Evolutionary conservation across 2,329 filamentous ascomycete genomes (phyloP).

Genomic region (Dothistroma septosporum): DNA sequence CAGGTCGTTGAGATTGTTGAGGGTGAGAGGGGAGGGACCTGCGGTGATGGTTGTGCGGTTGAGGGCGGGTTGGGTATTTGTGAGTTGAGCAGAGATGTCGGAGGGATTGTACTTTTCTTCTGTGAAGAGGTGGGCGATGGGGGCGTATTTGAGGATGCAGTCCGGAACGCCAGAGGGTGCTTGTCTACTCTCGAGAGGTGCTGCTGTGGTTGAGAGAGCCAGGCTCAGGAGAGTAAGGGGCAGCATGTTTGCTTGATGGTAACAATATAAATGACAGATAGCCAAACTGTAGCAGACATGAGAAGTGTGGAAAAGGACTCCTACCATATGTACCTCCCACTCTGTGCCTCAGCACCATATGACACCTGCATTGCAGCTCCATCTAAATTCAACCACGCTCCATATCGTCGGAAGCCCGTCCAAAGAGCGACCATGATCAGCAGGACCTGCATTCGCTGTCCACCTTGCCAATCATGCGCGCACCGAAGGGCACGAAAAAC

Average conservation of each 20-base stretch:
- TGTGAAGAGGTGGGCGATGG: slow-evolving; percentile 44
- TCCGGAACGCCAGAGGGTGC: slow-evolving; percentile 22
- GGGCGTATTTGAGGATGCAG: slow-evolving; percentile 36
- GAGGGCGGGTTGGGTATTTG: slow-evolving; percentile 34
- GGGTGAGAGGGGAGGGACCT: slow-evolving; percentile 37
- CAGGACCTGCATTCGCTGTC: not conserved
- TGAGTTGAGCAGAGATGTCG: slow-evolving; percentile 41
- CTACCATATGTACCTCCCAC: not conserved
- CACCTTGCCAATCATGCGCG: not conserved
- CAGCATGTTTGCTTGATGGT: not conserved
- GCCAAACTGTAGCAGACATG: not conserved
- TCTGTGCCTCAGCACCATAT: not conserved
- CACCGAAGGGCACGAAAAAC: not conserved
- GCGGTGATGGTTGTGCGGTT: slow-evolving; percentile 34
- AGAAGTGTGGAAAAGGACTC: not conserved
- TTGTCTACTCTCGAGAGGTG: slow-evolving; percentile 9
- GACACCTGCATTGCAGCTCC: not conserved
- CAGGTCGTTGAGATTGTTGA: slow-evolving; percentile 44
- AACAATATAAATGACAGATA: not conserved
- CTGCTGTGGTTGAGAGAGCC: slow-evolving; percentile 1
- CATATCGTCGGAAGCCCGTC: not conserved
- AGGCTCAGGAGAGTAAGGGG: not conserved
- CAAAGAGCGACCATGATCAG: not conserved
- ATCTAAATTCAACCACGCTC: not conserved
- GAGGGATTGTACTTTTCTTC: slow-evolving; percentile 43